Conservation (phyloP, 2,329 filamentous ascomycete genomes). For the Calonectria crousiana region DNA sequence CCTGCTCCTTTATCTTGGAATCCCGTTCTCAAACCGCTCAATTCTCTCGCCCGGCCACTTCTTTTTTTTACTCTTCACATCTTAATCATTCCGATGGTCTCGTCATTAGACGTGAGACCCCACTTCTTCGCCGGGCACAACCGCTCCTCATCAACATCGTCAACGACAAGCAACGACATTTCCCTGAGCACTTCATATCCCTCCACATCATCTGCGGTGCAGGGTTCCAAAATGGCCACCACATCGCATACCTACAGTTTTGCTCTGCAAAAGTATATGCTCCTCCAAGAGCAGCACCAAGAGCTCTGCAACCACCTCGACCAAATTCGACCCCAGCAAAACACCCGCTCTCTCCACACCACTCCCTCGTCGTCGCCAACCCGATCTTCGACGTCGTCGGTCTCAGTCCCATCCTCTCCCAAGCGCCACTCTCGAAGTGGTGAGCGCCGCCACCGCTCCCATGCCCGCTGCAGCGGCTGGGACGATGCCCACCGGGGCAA, state of each 20-base stretch:
- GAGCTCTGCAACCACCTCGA: conserved; percentile 64
- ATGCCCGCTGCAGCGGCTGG: conserved; percentile 51
- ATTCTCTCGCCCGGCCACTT: not conserved
- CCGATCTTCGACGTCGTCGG: conserved; percentile 61
- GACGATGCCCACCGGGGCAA: conserved; percentile 39
- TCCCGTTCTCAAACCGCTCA: not conserved
- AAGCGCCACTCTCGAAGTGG: conserved; percentile 54
- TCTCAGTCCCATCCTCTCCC: conserved; percentile 60
- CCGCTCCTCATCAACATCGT: conserved; percentile 39
- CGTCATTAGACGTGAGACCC: conserved; percentile 46
- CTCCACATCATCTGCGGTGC: not conserved
- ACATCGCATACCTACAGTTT: conserved; percentile 55
- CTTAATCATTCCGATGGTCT: conserved; percentile 48
- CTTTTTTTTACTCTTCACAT: not conserved
- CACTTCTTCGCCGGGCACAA: conserved; percentile 42
- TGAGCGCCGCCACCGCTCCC: conserved; percentile 43
- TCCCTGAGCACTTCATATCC: conserved; percentile 5
- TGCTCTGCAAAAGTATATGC: conserved; percentile 66
- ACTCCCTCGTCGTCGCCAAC: conserved; percentile 72
- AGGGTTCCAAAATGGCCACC: conserved; percentile 45
- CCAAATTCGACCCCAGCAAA: conserved; percentile 59
- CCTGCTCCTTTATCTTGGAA: not conserved
- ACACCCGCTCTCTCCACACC: conserved; percentile 53
- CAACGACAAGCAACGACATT: conserved; percentile 30
- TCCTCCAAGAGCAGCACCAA: conserved; percentile 67